Conservation (phyloP, 345 rosid species). For the Abelmoschus esculentus region DNA sequence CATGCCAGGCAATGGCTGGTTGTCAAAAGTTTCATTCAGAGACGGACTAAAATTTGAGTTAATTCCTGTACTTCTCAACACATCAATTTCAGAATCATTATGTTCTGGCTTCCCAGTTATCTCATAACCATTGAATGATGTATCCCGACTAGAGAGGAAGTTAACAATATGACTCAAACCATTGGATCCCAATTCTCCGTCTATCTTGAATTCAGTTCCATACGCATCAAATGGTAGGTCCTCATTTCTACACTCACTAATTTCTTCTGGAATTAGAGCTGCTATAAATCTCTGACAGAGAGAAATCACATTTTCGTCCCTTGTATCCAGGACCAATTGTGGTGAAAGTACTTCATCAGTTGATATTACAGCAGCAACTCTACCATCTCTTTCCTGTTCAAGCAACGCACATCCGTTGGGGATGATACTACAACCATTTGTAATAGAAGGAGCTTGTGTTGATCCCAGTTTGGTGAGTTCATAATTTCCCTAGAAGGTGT, state of each 20-base stretch:
- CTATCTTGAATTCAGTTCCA: conserved; percentile 48
- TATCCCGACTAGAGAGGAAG: conserved; percentile 25
- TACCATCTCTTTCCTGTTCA: conserved; percentile 26
- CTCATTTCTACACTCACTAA: conserved; percentile 34
- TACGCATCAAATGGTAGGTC: conserved; percentile 42
- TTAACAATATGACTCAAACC: conserved; percentile 40
- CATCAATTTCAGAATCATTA: conserved; percentile 46
- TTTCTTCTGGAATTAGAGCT: conserved; percentile 78
- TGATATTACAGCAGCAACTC: conserved; percentile 15
- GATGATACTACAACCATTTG: conserved; percentile 17
- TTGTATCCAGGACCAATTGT: conserved; percentile 22
- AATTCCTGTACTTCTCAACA: conserved; percentile 25
- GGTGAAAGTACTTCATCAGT: conserved; percentile 29
- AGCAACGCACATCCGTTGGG: conserved; percentile 29
- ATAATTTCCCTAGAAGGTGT: conserved; percentile 35
- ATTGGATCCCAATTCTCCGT: conserved; percentile 54
- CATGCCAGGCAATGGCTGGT: conserved; percentile 29
- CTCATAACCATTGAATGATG: conserved; percentile 42
- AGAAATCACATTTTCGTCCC: conserved; percentile 39
- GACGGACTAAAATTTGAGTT: conserved; percentile 32
- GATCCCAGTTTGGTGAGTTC: conserved; percentile 22
- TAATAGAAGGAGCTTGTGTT: conserved; percentile 17
- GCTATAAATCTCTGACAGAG: conserved; percentile 79
- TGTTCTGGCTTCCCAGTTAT: conserved; percentile 38
- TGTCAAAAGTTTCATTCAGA: conserved; percentile 37